Evolutionary conservation across 2,329 filamentous ascomycete species (phyloP).

Genomic region (Coleophoma crateriformis): DNA sequence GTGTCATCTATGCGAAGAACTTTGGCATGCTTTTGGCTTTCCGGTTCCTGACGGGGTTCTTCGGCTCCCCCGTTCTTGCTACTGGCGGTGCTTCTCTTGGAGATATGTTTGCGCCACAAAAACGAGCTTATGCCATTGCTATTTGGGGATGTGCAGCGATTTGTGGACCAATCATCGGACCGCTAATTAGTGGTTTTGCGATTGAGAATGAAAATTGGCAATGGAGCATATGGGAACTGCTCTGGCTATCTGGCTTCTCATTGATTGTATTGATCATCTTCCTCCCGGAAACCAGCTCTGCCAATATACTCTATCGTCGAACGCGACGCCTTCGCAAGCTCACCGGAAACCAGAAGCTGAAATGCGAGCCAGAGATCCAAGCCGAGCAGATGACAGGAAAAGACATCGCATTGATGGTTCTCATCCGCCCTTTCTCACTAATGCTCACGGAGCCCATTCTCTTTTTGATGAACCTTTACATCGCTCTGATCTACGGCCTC

Average conservation of each 20-base stretch:
- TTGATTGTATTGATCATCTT: constrained; percentile 51
- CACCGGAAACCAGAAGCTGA: constrained; percentile 43
- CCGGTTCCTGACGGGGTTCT: constrained; percentile 52
- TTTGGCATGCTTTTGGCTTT: constrained; percentile 46
- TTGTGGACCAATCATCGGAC: constrained; percentile 49
- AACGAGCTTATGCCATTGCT: constrained; percentile 52
- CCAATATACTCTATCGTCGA: constrained; percentile 39
- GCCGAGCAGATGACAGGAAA: constrained; percentile 41
- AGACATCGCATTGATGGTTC: constrained; percentile 42
- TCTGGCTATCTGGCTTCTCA: constrained; percentile 51
- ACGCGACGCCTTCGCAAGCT: constrained; percentile 34
- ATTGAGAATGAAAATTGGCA: constrained; percentile 52
- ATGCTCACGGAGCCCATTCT: constrained; percentile 56
- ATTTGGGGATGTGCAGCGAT: constrained; percentile 47
- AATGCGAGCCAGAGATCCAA: constrained; percentile 55
- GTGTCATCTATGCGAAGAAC: constrained; percentile 40
- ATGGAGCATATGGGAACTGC: constrained; percentile 51
- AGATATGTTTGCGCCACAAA: constrained; percentile 47
- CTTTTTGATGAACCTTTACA: constrained; percentile 56
- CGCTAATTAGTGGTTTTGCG: constrained; percentile 53
- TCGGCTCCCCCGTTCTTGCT: constrained; percentile 56
- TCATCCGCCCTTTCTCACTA: constrained; percentile 54
- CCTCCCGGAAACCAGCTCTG: constrained; percentile 54
- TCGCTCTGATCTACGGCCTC: constrained; percentile 54
- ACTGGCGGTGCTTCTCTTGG: constrained; percentile 44